Conservation (phyloP, 2,329 filamentous ascomycete species). For the Ceratocystiopsis brevicomis region DNA sequence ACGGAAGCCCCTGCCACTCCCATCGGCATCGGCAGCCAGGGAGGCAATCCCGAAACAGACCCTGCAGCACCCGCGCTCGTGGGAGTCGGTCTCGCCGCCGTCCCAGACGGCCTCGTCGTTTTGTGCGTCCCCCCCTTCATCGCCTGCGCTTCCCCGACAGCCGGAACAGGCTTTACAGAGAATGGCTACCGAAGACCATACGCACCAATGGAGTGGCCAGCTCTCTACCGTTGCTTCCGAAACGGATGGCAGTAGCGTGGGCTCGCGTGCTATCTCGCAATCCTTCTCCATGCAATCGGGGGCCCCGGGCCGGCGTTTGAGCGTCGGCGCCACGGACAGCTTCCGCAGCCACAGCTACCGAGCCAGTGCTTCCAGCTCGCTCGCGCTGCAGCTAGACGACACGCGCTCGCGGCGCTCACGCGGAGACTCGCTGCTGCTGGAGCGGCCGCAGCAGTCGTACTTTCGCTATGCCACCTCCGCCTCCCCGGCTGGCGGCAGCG, state of each 20-base stretch:
- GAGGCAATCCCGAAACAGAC: too few relatives aligned
- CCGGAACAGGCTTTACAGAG: slow-evolving; percentile 19
- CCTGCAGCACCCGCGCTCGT: slow-evolving; percentile 7
- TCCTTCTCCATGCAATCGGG: slow-evolving; percentile 25
- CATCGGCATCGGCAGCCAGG: neutral
- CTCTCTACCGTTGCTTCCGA: slow-evolving; percentile 46
- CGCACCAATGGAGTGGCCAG: slow-evolving; percentile 45
- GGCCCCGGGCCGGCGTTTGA: slow-evolving; percentile 26
- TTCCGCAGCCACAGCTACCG: slow-evolving; percentile 30
- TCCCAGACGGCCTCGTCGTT: slow-evolving; percentile 14
- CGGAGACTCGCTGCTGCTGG: slow-evolving; percentile 23
- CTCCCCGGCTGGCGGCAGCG: slow-evolving; percentile 9
- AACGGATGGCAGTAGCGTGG: slow-evolving; percentile 31
- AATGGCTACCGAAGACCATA: slow-evolving; percentile 25
- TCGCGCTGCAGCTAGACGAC: slow-evolving; percentile 25
- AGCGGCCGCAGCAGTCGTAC: slow-evolving; percentile 28
- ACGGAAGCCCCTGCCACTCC: slow-evolving; percentile 7
- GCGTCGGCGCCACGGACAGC: slow-evolving; percentile 25
- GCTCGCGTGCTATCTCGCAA: slow-evolving; percentile 24
- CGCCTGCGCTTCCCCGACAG: slow-evolving; percentile 5
- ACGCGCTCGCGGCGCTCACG: slow-evolving; percentile 14
- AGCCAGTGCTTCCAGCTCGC: slow-evolving; percentile 37
- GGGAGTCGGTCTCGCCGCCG: slow-evolving; percentile 13
- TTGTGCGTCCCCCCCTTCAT: slow-evolving; percentile 2
- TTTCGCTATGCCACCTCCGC: slow-evolving; percentile 9